Base-by-base conservation (phyloP, 1,284 basidiomycete species). In the Ceratorhiza oryzae-sativae region DNA sequence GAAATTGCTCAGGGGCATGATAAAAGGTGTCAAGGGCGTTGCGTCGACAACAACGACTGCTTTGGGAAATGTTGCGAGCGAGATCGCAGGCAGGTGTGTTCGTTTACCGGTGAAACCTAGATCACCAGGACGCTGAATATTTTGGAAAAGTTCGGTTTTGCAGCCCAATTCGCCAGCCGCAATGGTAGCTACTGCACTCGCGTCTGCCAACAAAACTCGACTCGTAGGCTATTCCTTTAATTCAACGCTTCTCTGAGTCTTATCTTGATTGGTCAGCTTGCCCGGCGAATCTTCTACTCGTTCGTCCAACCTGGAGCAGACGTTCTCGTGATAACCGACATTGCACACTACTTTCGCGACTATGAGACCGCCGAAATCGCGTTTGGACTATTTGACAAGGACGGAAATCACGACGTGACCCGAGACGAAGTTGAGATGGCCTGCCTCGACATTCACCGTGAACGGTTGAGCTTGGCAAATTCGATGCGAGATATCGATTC, bases 401-500 rank as follows among this genome's bases (percentile, higher is more conserved):
- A 97, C 79, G 83, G 83, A 53, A 95, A 95, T 77, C 92, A 93
- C 1, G 91, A 94, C 77, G 86, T 86, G 12, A 86, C 86, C 0
- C 82, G 87, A n/a, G 90, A 92, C 72, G 92, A 93, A 80, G 81
- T 91, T 32, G 90, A 93, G 79, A 85, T 90, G 81, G 87, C 92
- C 15, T 90, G 92, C 80, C 82, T 53, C n/a, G 73, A 70, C 25
- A 42, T 94, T 72, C 94, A 96, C 79, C 87, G 92, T 36, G 95
- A 97, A 77, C 88, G 95, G 74, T 81, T 95, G 46, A 89, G 91
- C 5, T 87, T 97, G 68, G 90, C 93, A 75, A 89, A 91, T 77
- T 93, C 91, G 12, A 94, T 98, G 93, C 86, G 89, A 46, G 94
- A 97, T 79, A 83, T 97, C 67, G 95, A 97, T 80, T 93, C 92